phyloP scores from a whole-genome alignment of 2,329 filamentous ascomycete genomes.

The Rachicladosporium sp. region DNA sequence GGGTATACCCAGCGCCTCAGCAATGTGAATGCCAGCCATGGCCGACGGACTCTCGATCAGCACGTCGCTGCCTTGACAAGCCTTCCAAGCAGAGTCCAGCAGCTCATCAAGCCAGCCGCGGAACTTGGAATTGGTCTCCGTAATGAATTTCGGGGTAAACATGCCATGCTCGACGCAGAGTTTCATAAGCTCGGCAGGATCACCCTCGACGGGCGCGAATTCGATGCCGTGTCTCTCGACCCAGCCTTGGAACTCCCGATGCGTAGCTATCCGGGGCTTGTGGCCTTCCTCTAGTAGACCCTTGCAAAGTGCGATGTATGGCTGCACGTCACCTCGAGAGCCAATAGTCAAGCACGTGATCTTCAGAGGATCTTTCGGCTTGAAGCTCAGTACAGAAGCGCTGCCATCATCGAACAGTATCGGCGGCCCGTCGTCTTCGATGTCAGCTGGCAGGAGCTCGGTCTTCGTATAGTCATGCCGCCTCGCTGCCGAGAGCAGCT shows the following conservation, averaged over 20 bases:
- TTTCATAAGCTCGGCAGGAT: conserved; percentile 87
- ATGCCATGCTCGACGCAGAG: conserved; percentile 96
- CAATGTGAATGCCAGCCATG: conserved; percentile 96
- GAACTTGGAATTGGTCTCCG: conserved; percentile 76
- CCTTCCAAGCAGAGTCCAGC: conserved; percentile 65
- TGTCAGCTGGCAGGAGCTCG: conserved; percentile 18
- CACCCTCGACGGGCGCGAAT: conserved; percentile 76
- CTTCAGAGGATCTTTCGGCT: conserved; percentile 63
- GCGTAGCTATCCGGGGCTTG: conserved; percentile 75
- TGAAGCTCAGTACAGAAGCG: conserved; percentile 82
- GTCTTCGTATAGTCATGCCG: conserved; percentile 24
- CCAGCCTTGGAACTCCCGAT: conserved; percentile 81
- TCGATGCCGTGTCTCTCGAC: conserved; percentile 87
- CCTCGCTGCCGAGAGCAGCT: conserved; percentile 65
- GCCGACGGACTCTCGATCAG: conserved; percentile 91
- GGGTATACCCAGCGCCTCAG: conserved; percentile 80
- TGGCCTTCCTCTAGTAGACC: conserved; percentile 81
- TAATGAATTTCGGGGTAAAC: conserved; percentile 84
- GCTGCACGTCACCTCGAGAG: conserved; percentile 89
- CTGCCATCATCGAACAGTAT: conserved; percentile 83
- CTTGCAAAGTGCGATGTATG: conserved; percentile 93
- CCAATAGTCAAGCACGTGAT: conserved; percentile 95
- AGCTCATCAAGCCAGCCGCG: conserved; percentile 91
- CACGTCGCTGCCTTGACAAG: conserved; percentile 77
- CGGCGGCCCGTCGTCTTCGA: conserved; percentile 48